Evolutionary conservation across 2,329 filamentous ascomycete genomes (phyloP), one percentile per base, ranked within the genome.

Genomic region (Pestalotiopsis sp.): DNA sequence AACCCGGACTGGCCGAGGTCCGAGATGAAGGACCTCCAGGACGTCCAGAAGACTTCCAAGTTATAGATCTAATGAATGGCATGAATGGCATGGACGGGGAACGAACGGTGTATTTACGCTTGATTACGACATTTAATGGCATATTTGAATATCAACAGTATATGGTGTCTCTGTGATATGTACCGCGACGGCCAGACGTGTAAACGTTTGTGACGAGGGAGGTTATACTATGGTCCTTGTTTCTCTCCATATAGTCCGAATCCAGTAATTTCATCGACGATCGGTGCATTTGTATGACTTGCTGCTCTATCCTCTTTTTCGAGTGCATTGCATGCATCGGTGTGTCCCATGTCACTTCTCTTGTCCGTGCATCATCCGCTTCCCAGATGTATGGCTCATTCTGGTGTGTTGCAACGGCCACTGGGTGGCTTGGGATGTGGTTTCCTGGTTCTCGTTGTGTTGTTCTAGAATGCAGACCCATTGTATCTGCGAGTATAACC

Each of bases 1-100:
- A 88, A 88, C 72, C 81, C 84, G 7, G 87, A 88, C 74, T 91
- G 83, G 77, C 88, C 89, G 7, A 82, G 85, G 62, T 80, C 81
- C 3, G 88, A 91, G 82, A 84, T 90, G 83, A 84, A 79, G 65
- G 85, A 89, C 72, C 74, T 90, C 11, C 14, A 49, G 61, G 61
- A 64, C 20, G n/a, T 39, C 7, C 38, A 23, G 41, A 45, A 20
- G 25, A 49, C 61, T 36, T 62, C 59, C 17, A 45, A 49, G 20
- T 52, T 64, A 31, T 64, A 13, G 67, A 59, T 13, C 6, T 36
- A 36, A 36, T 36, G 31, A 36, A 36, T 36, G 31, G 31, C 31
- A 36, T 36, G 31, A 9, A 36, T 36, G 31, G 31, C 31, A 36
- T 36, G 31, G 2, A 36, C 9, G 31, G 31, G 31, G 7, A 52